Evolutionary conservation across 345 rosid species (phyloP).

Genomic region (Punica granatum): DNA sequence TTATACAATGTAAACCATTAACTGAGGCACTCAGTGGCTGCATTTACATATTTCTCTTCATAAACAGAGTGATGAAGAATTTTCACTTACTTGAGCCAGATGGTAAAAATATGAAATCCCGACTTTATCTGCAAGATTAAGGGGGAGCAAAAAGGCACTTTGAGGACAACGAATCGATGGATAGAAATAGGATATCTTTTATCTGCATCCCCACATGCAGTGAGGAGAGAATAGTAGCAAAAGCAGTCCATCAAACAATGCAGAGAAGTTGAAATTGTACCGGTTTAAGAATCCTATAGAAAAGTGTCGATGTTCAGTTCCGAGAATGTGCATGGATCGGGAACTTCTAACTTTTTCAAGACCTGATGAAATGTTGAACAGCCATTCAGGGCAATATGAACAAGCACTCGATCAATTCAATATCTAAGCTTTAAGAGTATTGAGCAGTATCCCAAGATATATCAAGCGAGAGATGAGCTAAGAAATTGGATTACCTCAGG

Average conservation of each 20-base stretch:
- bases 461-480: background rate
- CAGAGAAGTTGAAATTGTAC: background rate
- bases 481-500: constrained; percentile 4
- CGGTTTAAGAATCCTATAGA: background rate
- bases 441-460: background rate
- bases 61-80: too few relatives aligned
- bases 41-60: too few relatives aligned
- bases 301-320: constrained; percentile 53
- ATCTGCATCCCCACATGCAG: background rate
- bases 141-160: too few relatives aligned
- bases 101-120: too few relatives aligned
- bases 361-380: constrained; percentile 30
- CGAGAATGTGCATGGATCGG: constrained; percentile 76
- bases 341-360: constrained; percentile 63
- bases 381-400: background rate
- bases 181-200: too few relatives aligned
- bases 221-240: background rate
- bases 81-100: too few relatives aligned
- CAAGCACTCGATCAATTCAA: background rate
- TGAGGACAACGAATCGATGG: too few relatives aligned
- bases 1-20: too few relatives aligned
- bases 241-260: background rate
- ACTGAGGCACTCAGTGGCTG: too few relatives aligned
- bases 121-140: too few relatives aligned
- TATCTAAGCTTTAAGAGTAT: background rate